Percentiles rank a stretch among this genome's conserved stretches.
Evolutionary conservation across 371 early-diverging fungal genomes (phyloP).

Genomic region (Mucor velutinosus): DNA sequence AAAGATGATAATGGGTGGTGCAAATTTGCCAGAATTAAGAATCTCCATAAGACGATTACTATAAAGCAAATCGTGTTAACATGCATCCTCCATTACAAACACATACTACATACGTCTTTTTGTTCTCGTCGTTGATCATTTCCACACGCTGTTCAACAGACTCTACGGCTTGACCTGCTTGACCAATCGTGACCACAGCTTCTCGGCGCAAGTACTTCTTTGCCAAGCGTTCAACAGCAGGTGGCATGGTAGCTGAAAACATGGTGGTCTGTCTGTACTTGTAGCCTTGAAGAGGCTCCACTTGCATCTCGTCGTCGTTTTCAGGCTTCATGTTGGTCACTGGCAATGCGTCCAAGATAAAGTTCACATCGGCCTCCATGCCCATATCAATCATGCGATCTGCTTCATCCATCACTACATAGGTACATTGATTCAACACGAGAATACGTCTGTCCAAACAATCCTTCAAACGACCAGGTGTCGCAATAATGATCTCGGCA

Average conservation of each 20-base stretch:
- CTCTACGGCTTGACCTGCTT: constrained; percentile 95
- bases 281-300: constrained; percentile 37
- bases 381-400: constrained; percentile 99
- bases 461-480: constrained; percentile 96
- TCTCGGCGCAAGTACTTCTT: constrained; percentile 90
- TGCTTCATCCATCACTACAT: constrained; percentile 98
- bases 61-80: constrained; percentile 8
- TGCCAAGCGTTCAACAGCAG: constrained; percentile 93
- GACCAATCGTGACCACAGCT: constrained; percentile 97
- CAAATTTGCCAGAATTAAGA: constrained; percentile 63
- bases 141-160: constrained; percentile 95
- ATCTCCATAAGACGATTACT: constrained; percentile 79
- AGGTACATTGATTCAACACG: constrained; percentile 82
- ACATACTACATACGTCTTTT: constrained; percentile 66
- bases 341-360: constrained; percentile 92
- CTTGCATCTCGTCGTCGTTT: constrained; percentile 53
- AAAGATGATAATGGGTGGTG: constrained; percentile 95
- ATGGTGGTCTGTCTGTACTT: constrained; percentile 97
- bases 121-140: constrained; percentile 83
- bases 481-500: constrained; percentile 95
- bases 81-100: background rate
- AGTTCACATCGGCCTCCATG: constrained; percentile 94
- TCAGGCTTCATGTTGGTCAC: constrained; percentile 89
- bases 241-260: constrained; percentile 99
- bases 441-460: constrained; percentile 83